A percentile compares a stretch with the other conserved stretches of the same genome.
These are phyloP conservation scores for Wickerhamomyces mucosus DNA, from an alignment of 805 yeast genomes.

Conservation along the genomic window DNA sequence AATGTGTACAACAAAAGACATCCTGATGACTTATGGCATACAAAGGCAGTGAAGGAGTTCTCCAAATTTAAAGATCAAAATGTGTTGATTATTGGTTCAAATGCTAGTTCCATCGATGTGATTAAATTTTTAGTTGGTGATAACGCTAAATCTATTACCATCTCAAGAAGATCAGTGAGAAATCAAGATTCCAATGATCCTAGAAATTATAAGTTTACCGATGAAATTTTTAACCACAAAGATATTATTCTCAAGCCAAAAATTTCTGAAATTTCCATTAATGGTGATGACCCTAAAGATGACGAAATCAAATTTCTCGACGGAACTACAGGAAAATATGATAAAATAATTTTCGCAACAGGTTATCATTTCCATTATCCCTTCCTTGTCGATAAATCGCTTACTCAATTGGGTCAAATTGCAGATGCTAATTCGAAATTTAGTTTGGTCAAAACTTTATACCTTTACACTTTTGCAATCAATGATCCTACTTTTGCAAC, in stretches of 20 bases:
- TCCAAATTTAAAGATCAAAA: slow-evolving; percentile 28
- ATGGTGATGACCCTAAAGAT: no score
- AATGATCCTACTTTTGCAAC: slow-evolving; percentile 38
- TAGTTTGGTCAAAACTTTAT: slow-evolving; percentile 31
- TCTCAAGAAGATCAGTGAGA: no score
- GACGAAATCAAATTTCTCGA: no score
- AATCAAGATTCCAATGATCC: no score
- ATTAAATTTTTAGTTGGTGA: slow-evolving; percentile 36
- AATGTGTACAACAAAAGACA: no score
- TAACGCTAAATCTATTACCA: no score
- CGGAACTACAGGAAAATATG: no score
- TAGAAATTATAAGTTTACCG: no score
- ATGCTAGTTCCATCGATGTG: slow-evolving; percentile 33
- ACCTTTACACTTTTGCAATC: slow-evolving; percentile 36
- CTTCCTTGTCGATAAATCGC: slow-evolving; percentile 21
- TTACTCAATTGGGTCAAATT: no score
- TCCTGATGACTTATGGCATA: slow-evolving; percentile 41
- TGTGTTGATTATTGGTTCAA: slow-evolving; percentile 36
- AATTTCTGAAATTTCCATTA: no score
- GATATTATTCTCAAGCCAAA: no score
- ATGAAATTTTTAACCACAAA: no score
- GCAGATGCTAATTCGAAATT: slow-evolving; percentile 24
- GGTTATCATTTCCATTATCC: slow-evolving; percentile 36
- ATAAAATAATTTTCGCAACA: slow-evolving; percentile 32
- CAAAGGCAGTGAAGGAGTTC: slow-evolving; percentile 39